These are phyloP conservation scores for Euphorbia celastroides DNA, from an alignment of 441 rosid genomes.

Conservation along the genomic window DNA sequence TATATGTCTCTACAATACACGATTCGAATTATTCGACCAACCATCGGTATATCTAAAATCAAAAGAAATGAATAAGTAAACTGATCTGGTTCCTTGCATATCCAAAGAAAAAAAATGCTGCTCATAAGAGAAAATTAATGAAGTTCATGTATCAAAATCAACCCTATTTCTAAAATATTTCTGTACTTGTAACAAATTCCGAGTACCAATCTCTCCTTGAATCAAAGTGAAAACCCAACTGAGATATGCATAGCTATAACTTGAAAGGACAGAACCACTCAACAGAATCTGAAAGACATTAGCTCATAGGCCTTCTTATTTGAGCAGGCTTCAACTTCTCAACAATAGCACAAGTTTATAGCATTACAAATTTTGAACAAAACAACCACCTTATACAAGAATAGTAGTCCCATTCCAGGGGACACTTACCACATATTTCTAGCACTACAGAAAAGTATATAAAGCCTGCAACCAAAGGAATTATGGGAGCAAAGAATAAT, in stretches of 20 bases:
- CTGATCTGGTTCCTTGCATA: no score
- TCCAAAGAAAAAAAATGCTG: no score
- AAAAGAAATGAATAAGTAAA: no score
- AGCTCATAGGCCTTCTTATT: conserved; percentile 26
- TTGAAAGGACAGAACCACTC: neutral
- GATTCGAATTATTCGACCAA: no score
- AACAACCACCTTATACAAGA: conserved; percentile 22
- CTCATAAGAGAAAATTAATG: no score
- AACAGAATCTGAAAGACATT: neutral
- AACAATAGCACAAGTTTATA: conserved; percentile 10
- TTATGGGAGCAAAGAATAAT: conserved; percentile 24
- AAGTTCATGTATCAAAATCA: no score
- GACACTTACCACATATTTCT: conserved; percentile 14
- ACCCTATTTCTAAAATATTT: no score
- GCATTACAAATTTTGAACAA: conserved; percentile 24
- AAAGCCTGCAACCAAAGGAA: conserved; percentile 23
- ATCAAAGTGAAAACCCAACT: neutral
- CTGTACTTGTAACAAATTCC: no score
- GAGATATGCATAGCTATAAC: neutral
- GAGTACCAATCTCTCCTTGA: neutral
- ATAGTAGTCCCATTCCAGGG: conserved; percentile 12
- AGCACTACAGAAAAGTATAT: conserved; percentile 14
- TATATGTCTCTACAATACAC: no score
- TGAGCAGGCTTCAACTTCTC: conserved; percentile 20
- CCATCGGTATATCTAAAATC: no score